Percentiles rank a stretch among this genome's conserved stretches.
phyloP scores from a whole-genome alignment of 1,284 basidiomycete genomes.

The Wolfiporia cocos region DNA sequence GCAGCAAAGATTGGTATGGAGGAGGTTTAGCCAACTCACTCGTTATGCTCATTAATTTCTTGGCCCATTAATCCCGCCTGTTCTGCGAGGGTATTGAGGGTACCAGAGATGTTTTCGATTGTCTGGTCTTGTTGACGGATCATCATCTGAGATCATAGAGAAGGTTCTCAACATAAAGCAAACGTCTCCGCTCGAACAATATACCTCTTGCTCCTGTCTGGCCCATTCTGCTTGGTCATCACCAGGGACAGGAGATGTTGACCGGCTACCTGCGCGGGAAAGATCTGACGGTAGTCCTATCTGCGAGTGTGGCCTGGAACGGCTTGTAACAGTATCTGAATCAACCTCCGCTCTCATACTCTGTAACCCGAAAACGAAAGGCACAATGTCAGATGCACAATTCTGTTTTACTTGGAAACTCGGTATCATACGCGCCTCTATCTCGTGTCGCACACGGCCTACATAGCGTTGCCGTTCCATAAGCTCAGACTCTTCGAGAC shows the following conservation, averaged over 20 bases:
- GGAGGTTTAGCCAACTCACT: constrained; percentile 42
- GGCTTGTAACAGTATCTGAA: constrained; percentile 11
- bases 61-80: constrained; percentile 90
- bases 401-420: constrained; percentile 7
- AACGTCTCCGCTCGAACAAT: too few relatives aligned
- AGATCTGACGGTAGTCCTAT: constrained; percentile 13
- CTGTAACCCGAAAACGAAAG: constrained; percentile 40
- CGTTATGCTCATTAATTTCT: constrained; percentile 84
- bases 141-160: constrained; percentile 51
- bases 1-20: not conserved
- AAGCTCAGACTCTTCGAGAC: constrained; percentile 72
- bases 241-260: constrained; percentile 28
- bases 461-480: constrained; percentile 70
- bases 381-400: constrained; percentile 4
- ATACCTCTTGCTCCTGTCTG: constrained; percentile 75
- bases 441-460: constrained; percentile 60
- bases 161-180: too few relatives aligned
- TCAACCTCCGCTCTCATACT: constrained; percentile 61
- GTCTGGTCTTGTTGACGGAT: constrained; percentile 83
- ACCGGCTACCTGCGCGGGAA: constrained; percentile 8
- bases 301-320: constrained; percentile 21
- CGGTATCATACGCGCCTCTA: constrained; percentile 56
- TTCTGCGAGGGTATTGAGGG: constrained; percentile 72
- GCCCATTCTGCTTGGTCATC: constrained; percentile 77
- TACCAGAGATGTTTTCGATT: constrained; percentile 80